Evolutionary conservation across 805 yeast species (phyloP), one percentile per base, ranked within the genome.

Genomic region (Suhomyces pyralidae): DNA sequence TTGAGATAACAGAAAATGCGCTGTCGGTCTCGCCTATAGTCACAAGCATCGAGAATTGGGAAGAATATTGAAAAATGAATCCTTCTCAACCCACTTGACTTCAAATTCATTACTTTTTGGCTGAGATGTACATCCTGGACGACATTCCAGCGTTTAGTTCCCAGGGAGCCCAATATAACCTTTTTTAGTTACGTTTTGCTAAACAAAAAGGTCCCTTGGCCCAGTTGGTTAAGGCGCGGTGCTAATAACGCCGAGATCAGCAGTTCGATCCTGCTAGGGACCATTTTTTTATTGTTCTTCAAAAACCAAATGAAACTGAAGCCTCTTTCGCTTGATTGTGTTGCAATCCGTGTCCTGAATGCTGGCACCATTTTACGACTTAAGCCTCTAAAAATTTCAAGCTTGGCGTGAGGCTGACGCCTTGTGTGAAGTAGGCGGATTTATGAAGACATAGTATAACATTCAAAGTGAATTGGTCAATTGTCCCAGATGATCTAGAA

Each of bases 251-350:
- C 78, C 78, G 63, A 74, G 88, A 83, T 84, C 88, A 82, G 86
- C 88, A 81, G 88, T 83, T 83, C 88, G 88, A 83, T 82, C 88
- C 88, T 81, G 88, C 86, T 82, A 83, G 86, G 86, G 86, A 83
- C 82, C 88, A 83, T 64, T 70, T 45, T 45, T 45, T 45, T 26
- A 15, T 7, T 17, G n/a, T 36, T 36, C 15, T 36, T 17, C 15
- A 6, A 10, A 8, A 6, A 36, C 17, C 22, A 26, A 26, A 9
- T 26, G 28, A 3, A 26, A 26, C 12, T 26, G 10, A 26, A 26
- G 28, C 28, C 28, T 26, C 12, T 8, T 26, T 10, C 1, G 28
- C 28, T 26, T 26, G 12, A 26, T 8, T 9, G 28, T 9, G 12
- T 9, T 9, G 28, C 10, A 26, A 9, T 26, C 28, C 28, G 12